Evolutionary conservation across 129 eudicot genomes (phyloP).

Genomic region (Chrysanthemum lavandulifolium): DNA sequence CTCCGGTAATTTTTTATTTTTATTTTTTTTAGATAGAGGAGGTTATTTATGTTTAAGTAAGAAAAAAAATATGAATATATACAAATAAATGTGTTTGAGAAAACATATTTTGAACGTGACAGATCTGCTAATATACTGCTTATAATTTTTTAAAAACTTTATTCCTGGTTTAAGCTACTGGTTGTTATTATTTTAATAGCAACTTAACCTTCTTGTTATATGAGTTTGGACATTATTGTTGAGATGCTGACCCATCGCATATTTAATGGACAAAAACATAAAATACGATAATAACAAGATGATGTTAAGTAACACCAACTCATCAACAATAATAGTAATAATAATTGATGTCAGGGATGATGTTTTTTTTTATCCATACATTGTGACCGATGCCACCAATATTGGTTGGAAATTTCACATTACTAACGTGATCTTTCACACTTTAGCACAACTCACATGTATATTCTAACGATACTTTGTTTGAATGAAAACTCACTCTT

Average conservation of each 20-base stretch:
- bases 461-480: not conserved
- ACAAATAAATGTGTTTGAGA: too few species aligned
- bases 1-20: too few species aligned
- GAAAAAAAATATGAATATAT: too few species aligned
- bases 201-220: too few species aligned
- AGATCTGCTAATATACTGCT: too few species aligned
- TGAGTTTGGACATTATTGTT: not conserved
- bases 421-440: constrained; percentile 20
- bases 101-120: too few species aligned
- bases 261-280: not conserved
- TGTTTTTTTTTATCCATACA: not conserved
- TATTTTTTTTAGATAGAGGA: too few species aligned
- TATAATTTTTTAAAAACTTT: too few species aligned
- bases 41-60: too few species aligned
- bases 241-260: too few species aligned
- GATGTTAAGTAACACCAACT: constrained; percentile 4
- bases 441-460: constrained; percentile 20
- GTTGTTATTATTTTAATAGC: too few species aligned
- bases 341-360: constrained; percentile 19
- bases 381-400: constrained; percentile 1
- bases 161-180: too few species aligned
- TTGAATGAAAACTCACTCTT: not conserved
- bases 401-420: constrained; percentile 17
- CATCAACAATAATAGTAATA: constrained; percentile 5
- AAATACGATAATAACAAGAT: not conserved